phyloP scores from a whole-genome alignment of 257 asterid genomes.

The Rhazya stricta region DNA sequence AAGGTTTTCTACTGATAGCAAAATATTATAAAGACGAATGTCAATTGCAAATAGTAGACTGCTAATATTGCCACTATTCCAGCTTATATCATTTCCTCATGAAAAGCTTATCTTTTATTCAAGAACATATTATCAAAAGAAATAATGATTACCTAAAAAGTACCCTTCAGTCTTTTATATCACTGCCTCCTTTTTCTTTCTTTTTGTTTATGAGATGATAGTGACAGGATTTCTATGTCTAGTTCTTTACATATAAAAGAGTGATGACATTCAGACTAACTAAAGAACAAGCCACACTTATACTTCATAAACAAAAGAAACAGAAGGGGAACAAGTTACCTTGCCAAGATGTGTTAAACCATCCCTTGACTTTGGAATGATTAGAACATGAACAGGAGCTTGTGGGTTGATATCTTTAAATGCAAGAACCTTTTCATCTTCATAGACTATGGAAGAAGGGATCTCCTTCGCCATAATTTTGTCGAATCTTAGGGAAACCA shows the following conservation, averaged over 20 bases:
- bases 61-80: neutral
- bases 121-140: neutral
- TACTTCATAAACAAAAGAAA: neutral
- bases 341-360: constrained; percentile 81
- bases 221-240: neutral
- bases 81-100: neutral
- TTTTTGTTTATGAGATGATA: neutral
- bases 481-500: constrained; percentile 54
- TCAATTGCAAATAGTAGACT: neutral
- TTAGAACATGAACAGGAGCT: constrained; percentile 90
- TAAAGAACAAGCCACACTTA: neutral
- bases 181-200: neutral
- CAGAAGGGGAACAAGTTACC: constrained; percentile 35
- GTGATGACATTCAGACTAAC: neutral
- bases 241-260: neutral
- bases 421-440: constrained; percentile 88
- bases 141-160: neutral
- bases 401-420: constrained; percentile 87
- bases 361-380: constrained; percentile 83
- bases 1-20: neutral
- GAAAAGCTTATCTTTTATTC: neutral
- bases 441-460: constrained; percentile 75
- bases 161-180: neutral
- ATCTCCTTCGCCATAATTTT: constrained; percentile 91
- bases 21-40: neutral